phyloP scores from a whole-genome alignment of 2,329 filamentous ascomycete genomes.

The Diplodia mutila region DNA sequence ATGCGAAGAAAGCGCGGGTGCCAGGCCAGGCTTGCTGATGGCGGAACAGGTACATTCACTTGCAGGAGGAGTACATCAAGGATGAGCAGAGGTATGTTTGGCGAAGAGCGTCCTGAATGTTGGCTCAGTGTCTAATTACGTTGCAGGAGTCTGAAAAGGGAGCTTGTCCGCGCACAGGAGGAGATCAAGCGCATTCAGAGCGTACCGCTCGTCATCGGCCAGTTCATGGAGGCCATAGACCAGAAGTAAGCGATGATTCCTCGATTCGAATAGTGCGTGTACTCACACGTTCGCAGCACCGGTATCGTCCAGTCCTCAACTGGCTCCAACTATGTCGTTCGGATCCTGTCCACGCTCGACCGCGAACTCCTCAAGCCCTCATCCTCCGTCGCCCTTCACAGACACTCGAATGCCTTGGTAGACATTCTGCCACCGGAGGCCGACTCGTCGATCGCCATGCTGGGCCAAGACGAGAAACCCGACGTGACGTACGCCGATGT shows the following conservation, averaged over 20 bases:
- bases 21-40: conserved; percentile 21
- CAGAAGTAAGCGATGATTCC: conserved; percentile 72
- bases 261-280: not conserved
- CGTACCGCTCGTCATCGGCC: conserved; percentile 94
- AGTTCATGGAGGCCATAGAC: conserved; percentile 99
- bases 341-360: conserved; percentile 96
- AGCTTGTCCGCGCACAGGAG: conserved; percentile 95
- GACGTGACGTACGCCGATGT: conserved; percentile 98
- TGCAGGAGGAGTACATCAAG: conserved; percentile 99
- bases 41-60: conserved; percentile 77
- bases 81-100: conserved; percentile 84
- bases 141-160: conserved; percentile 85
- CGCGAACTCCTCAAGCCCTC: conserved; percentile 97
- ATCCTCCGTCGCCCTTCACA: conserved; percentile 94
- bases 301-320: conserved; percentile 98
- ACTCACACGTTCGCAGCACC: conserved; percentile 63
- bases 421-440: conserved; percentile 99
- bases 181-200: conserved; percentile 99
- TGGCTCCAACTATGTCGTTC: conserved; percentile 97
- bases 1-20: conserved; percentile 3
- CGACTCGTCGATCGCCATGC: conserved; percentile 98
- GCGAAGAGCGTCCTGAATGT: not conserved
- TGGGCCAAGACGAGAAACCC: conserved; percentile 94
- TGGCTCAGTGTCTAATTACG: conserved; percentile 7
- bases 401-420: conserved; percentile 97